Conservation (phyloP, 2,329 filamentous ascomycete species). For the Helicocarpus griseus region DNA sequence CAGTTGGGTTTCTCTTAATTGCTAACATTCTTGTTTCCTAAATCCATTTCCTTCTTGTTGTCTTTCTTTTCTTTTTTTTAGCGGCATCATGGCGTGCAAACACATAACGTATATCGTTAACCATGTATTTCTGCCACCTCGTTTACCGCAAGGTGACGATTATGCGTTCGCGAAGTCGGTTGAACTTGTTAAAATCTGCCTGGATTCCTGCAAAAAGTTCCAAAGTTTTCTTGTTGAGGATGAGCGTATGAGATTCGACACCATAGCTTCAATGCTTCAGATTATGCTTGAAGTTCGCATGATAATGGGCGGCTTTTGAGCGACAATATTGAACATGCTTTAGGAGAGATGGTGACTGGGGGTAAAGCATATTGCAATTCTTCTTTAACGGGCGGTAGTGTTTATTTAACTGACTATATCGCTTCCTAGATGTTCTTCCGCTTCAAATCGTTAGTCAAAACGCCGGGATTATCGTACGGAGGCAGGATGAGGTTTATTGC, state of each 20-base stretch:
- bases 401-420: background rate
- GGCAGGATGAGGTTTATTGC: background rate
- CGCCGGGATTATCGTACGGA: constrained; percentile 35
- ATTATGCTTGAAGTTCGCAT: constrained; percentile 6
- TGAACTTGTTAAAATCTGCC: constrained; percentile 12
- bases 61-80: no score
- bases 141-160: constrained; percentile 35
- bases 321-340: constrained; percentile 4
- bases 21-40: no score
- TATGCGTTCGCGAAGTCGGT: constrained; percentile 19
- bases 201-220: constrained; percentile 16
- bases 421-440: constrained; percentile 22
- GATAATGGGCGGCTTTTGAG: constrained; percentile 1
- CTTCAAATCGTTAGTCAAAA: constrained; percentile 40
- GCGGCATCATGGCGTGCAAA: background rate
- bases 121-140: constrained; percentile 41
- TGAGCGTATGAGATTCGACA: constrained; percentile 2
- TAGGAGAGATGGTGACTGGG: constrained; percentile 6
- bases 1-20: no score
- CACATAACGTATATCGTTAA: constrained; percentile 30
- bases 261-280: constrained; percentile 10
- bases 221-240: constrained; percentile 5
- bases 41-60: no score
- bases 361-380: background rate
- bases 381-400: background rate